Conservation (phyloP, 352 stramenopile species). For the Lagenidium sp. region DNA sequence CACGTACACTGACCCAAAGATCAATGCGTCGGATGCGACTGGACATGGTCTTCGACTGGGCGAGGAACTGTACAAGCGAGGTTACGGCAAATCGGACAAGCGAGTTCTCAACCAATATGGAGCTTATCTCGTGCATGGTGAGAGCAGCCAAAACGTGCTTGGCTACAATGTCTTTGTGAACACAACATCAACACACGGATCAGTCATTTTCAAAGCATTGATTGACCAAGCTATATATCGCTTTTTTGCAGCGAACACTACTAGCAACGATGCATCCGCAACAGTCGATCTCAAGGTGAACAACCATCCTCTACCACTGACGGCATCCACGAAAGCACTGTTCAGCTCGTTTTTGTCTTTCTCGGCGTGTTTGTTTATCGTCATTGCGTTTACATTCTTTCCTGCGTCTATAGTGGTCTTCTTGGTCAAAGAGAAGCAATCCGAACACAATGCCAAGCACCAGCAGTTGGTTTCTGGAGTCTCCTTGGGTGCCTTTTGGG, state of each 20-base stretch:
- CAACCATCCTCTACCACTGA: conserved; percentile 41
- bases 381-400: conserved; percentile 86
- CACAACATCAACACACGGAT: conserved; percentile 38
- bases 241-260: conserved; percentile 28
- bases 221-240: conserved; percentile 54
- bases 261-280: conserved; percentile 6
- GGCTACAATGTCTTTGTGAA: conserved; percentile 66
- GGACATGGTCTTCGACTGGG: conserved; percentile 35
- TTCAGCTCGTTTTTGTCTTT: conserved; percentile 61
- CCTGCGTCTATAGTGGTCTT: conserved; percentile 91
- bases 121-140: conserved; percentile 37
- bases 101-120: conserved; percentile 28
- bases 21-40: conserved; percentile 35
- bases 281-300: conserved; percentile 29
- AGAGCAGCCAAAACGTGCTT: conserved; percentile 28
- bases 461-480: conserved; percentile 94
- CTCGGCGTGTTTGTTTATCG: conserved; percentile 75
- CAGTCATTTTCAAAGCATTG: conserved; percentile 52
- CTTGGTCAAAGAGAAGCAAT: conserved; percentile 92
- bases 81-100: conserved; percentile 21
- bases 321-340: conserved; percentile 17
- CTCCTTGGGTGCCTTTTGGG: conserved; percentile 91
- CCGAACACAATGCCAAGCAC: conserved; percentile 93
- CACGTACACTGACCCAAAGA: conserved; percentile 31
- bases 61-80: conserved; percentile 38